These are phyloP conservation scores for Debaryomyces robertsiae DNA, from an alignment of 1,139 yeast species.

Conservation along the genomic window DNA sequence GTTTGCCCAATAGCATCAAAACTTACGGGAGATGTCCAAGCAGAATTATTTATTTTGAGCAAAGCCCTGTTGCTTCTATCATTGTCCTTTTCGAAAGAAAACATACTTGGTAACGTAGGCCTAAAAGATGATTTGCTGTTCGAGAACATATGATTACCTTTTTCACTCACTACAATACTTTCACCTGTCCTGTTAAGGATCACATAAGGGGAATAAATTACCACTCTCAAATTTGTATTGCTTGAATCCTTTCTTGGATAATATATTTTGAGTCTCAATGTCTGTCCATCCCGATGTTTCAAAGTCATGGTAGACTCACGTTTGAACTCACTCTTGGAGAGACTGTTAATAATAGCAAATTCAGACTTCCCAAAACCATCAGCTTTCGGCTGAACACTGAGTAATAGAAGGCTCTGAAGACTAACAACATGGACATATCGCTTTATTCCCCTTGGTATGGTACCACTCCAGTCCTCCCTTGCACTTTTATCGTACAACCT, in stretches of 20 bases:
- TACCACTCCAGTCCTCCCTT: conserved; percentile 69
- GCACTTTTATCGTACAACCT: conserved; percentile 76
- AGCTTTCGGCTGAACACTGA: conserved; percentile 69
- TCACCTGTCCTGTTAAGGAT: conserved; percentile 79
- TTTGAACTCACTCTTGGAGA: conserved; percentile 53
- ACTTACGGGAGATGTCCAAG: conserved; percentile 76
- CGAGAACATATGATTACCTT: conserved; percentile 52
- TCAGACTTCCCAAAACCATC: conserved; percentile 72
- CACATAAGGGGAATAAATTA: conserved; percentile 83
- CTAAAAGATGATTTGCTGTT: conserved; percentile 28
- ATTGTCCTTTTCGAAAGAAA: conserved; percentile 69
- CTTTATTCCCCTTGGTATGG: conserved; percentile 62
- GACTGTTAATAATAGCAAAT: conserved; percentile 77
- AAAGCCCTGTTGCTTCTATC: conserved; percentile 70
- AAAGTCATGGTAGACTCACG: conserved; percentile 56
- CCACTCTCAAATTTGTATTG: conserved; percentile 60
- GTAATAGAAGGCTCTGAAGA: conserved; percentile 64
- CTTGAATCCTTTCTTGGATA: conserved; percentile 52
- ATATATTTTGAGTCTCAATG: conserved; percentile 61
- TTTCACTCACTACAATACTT: conserved; percentile 61
- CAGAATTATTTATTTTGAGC: conserved; percentile 69
- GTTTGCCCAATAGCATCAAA: conserved; percentile 91
- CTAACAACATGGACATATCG: conserved; percentile 82
- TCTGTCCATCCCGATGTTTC: conserved; percentile 64
- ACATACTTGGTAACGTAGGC: conserved; percentile 65